These are phyloP conservation scores for Oenanthe javanica DNA, from an alignment of 140 eudicot genomes.

Conservation along the genomic window DNA sequence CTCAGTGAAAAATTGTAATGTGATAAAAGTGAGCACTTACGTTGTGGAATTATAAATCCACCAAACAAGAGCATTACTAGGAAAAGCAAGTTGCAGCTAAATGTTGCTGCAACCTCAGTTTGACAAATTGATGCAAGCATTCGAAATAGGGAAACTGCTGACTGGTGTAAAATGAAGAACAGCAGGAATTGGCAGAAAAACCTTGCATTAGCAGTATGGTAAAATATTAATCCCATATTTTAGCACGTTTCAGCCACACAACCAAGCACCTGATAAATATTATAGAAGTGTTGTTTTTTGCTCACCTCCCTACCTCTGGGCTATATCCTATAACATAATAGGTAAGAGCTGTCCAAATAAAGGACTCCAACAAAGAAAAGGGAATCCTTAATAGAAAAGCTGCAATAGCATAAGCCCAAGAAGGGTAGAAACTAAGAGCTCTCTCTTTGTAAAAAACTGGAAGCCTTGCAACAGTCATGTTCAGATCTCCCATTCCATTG, in stretches of 20 bases:
- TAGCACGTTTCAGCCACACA: not conserved
- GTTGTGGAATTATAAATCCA: conserved; percentile 7
- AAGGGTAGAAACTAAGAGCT: conserved; percentile 43
- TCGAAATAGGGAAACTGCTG: conserved; percentile 5
- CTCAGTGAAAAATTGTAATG: not conserved
- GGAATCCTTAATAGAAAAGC: conserved; percentile 43
- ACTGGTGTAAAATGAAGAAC: not conserved
- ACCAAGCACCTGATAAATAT: not conserved
- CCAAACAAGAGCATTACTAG: conserved; percentile 7
- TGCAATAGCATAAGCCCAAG: conserved; percentile 55
- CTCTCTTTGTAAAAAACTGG: conserved; percentile 45
- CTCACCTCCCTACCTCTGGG: conserved; percentile 47
- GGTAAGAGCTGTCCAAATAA: conserved; percentile 36
- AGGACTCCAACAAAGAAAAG: conserved; percentile 28
- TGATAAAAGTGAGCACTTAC: not conserved
- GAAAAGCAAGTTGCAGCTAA: not conserved
- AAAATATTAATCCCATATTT: not conserved
- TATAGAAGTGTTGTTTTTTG: not conserved
- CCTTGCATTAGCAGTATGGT: not conserved
- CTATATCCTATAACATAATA: conserved; percentile 39
- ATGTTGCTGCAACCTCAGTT: not conserved
- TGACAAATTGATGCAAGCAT: conserved; percentile 5
- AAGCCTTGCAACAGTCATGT: conserved; percentile 41
- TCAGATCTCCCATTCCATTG: conserved; percentile 38
- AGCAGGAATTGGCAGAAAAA: conserved; percentile 15